Evolutionary conservation across 179 eudicot genomes (phyloP), one percentile per base, ranked within the genome.

Genomic region (Spergularia azorica): DNA sequence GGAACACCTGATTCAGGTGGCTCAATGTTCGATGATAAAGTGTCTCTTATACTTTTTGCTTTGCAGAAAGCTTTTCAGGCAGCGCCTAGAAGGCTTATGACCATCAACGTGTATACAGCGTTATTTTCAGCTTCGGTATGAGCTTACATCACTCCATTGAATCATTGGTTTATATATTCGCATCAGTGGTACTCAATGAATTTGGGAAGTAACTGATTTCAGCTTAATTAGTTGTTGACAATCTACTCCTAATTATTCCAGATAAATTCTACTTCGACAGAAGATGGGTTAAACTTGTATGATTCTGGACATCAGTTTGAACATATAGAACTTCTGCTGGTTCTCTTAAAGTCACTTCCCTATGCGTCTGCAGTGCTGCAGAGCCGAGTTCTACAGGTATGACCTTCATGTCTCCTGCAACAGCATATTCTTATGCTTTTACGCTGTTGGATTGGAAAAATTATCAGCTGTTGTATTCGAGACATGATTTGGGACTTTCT

Each of bases 21-120:
- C 80, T 90, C 97, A 79, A 96, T 96, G 99, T 96, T 96, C 80
- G 97, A 91, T 82, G 99, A 96, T 83, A 96, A 91, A 84, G 90
- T 96, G 59, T 87, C 93, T 70, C 96, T 94, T 81, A 86, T 96
- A 64, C 90, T 92, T 71, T 96, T 89, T 85, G 91, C 97, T 79
- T 81, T 96, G 82, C 98, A 94, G 73, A 96, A 90, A 86, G 98
- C 92, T 65, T 94, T 96, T 74, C 98, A 96, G 86, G 98, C 99
- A 52, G 95, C 97, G 55, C 99, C 99, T 26, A 88, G 91, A 81
- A 91, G 99, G 82, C 99, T 96, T 73, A 83, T 96, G 98, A 96
- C 99, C 64, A 71, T 79, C 80, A 89, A 83, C 80, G 92, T 85
- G 20, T 96, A 93, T 87, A 90, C 84, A 32, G 87, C 93, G 78